These are phyloP conservation scores for Xylaria arbuscula DNA, from an alignment of 2,329 filamentous ascomycete species.

Conservation along the genomic window DNA sequence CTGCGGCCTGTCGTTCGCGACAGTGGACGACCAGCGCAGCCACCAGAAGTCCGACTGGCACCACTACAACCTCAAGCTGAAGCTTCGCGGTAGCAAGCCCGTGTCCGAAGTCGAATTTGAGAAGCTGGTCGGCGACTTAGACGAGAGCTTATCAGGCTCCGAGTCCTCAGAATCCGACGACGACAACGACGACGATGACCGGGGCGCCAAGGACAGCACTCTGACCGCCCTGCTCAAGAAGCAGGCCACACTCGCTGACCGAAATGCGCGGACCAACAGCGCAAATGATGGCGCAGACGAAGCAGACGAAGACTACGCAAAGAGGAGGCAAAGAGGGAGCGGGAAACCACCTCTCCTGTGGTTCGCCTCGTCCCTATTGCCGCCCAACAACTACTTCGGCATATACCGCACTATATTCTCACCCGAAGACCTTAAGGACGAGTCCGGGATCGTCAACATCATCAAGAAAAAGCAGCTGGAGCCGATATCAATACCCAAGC, in stretches of 20 bases:
- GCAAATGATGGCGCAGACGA: constrained; percentile 63
- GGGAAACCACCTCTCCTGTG: constrained; percentile 84
- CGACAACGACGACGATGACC: constrained; percentile 59
- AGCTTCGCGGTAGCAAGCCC: constrained; percentile 76
- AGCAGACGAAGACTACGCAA: constrained; percentile 59
- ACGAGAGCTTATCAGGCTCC: constrained; percentile 93
- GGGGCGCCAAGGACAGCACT: constrained; percentile 71
- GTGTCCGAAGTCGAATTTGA: constrained; percentile 88
- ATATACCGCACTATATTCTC: constrained; percentile 87
- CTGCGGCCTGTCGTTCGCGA: constrained; percentile 77
- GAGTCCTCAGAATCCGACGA: constrained; percentile 78
- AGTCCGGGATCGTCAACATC: constrained; percentile 70
- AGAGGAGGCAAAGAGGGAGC: constrained; percentile 62
- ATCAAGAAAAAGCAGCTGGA: constrained; percentile 81
- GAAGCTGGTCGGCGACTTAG: constrained; percentile 82
- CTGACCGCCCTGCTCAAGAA: constrained; percentile 82
- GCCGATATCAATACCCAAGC: constrained; percentile 65
- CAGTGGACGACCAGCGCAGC: constrained; percentile 81
- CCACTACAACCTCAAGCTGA: constrained; percentile 94
- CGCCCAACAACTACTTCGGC: constrained; percentile 82
- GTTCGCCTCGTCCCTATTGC: constrained; percentile 82
- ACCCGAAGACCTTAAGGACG: constrained; percentile 73
- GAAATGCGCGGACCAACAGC: constrained; percentile 41
- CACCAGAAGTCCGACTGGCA: constrained; percentile 93
- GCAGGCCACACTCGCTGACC: constrained; percentile 78